A percentile compares a stretch with the other conserved stretches of the same genome.
These are phyloP conservation scores for Fraxinus baroniana DNA, from an alignment of 305 asterid species.

Conservation along the genomic window DNA sequence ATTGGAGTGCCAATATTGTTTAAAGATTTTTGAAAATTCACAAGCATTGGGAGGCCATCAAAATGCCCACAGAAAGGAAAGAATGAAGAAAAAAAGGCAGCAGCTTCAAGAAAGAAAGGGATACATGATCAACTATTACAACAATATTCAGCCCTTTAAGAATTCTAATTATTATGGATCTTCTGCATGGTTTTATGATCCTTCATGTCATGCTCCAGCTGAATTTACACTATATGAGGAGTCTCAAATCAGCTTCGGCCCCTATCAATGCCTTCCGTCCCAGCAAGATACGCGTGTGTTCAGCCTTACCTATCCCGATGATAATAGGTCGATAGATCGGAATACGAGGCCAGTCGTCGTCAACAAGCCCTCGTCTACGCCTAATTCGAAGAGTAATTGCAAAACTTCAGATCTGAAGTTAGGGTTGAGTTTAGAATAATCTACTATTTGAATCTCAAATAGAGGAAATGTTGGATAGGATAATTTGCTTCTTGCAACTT, in stretches of 20 bases:
- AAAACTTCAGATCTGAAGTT: constrained; percentile 60
- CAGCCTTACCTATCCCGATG: constrained; percentile 39
- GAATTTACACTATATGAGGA: constrained; percentile 43
- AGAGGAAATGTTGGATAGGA: background rate
- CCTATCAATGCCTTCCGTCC: constrained; percentile 17
- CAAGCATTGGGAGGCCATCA: constrained; percentile 97
- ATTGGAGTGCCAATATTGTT: constrained; percentile 77
- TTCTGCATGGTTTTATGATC: constrained; percentile 55
- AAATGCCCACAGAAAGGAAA: constrained; percentile 93
- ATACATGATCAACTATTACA: constrained; percentile 45
- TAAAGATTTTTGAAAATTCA: constrained; percentile 69
- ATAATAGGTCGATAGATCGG: constrained; percentile 23
- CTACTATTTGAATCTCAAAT: constrained; percentile 26
- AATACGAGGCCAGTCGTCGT: constrained; percentile 22
- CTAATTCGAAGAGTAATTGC: constrained; percentile 41
- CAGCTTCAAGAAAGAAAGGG: constrained; percentile 83
- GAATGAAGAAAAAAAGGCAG: constrained; percentile 70
- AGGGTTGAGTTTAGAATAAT: constrained; percentile 61
- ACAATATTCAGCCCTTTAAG: constrained; percentile 49
- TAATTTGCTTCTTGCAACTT: background rate
- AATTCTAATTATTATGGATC: constrained; percentile 25
- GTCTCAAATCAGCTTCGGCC: constrained; percentile 61
- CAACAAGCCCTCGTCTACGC: constrained; percentile 24
- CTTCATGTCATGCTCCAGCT: constrained; percentile 28
- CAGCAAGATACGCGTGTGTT: constrained; percentile 37